Base-by-base conservation (phyloP, 345 rosid genomes). In the Populus euphratica region DNA sequence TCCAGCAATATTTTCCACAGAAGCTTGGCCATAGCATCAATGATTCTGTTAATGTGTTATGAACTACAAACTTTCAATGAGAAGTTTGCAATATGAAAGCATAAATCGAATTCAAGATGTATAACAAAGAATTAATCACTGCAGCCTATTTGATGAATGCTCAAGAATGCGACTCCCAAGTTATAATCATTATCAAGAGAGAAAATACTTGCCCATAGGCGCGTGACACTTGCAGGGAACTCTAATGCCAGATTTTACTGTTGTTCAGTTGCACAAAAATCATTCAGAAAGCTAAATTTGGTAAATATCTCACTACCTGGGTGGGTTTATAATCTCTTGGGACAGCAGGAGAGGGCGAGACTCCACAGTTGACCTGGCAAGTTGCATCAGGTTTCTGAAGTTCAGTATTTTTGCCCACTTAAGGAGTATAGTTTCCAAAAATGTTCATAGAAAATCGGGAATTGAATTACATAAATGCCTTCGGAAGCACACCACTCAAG, bases 1-100 rank as follows among this genome's bases (percentile, higher is more conserved):
- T 91, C 93, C 99, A 94, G 91, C 88, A 87, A 54, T 54, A 14
- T 12, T 44, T 47, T 47, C 50, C 50, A 47, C 50, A 47, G 50
- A 47, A 47, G 50, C 18, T 47, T 4, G 14, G 50, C 50, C 50
- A 47, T 14, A 47, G 16, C 50, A 47, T 14, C 50, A 14, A 47
- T 14, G 50, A 47, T 47, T 47, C 50, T 47, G 50, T 47, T 4
- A 14, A 47, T 47, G 18, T 47, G 18, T 47, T 31, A 21, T 43
- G 16, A 59, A 36, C 23, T 44, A 4, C 18, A 47, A 11, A 13
- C 17, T 41, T 41, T 41, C 44, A 41, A 9, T 9, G 44, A 41
- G 44, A 41, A 41, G 44, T 10, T 41, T 41, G 44, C 2, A 44
- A 4, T 44, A 11, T 44, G 18, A 17, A 50, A 54, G 61, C 25